Conservation (phyloP, 1,284 basidiomycete species). For the Rhodotorula sp. region DNA sequence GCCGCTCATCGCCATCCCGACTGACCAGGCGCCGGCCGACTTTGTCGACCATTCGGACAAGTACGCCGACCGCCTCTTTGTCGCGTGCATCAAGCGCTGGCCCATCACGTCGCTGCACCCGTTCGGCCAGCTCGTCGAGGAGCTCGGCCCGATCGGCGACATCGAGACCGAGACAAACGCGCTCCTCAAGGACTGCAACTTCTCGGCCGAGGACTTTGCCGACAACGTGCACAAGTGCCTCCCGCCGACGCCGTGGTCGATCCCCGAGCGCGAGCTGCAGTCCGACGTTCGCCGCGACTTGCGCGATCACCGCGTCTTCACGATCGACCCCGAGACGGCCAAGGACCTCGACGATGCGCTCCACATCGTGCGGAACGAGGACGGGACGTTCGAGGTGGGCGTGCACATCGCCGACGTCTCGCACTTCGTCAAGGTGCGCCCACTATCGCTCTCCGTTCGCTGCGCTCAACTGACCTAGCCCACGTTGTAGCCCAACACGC, state of each 20-base stretch:
- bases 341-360: conserved; percentile 95
- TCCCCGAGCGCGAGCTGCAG: conserved; percentile 69
- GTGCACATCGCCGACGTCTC: conserved; percentile 96
- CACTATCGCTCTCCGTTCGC: neutral
- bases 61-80: conserved; percentile 88
- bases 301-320: conserved; percentile 81
- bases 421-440: conserved; percentile 64
- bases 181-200: conserved; percentile 92
- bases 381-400: conserved; percentile 86
- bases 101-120: conserved; percentile 82
- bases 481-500: conserved; percentile 72
- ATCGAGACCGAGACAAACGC: conserved; percentile 97
- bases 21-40: conserved; percentile 94
- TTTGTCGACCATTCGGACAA: conserved; percentile 92
- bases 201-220: conserved; percentile 48
- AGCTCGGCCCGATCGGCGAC: conserved; percentile 96
- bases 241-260: conserved; percentile 89
- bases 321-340: conserved; percentile 85
- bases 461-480: neutral
- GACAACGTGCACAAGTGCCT: conserved; percentile 89
- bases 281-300: conserved; percentile 70
- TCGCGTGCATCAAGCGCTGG: conserved; percentile 95
- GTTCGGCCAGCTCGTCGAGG: conserved; percentile 96
- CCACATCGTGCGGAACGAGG: conserved; percentile 81
- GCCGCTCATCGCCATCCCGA: conserved; percentile 94